Percentiles rank a stretch among this genome's conserved stretches.
Evolutionary conservation across 2,329 filamentous ascomycete genomes (phyloP).

Genomic region (Ophiognomonia clavigignenti-juglandacearum): DNA sequence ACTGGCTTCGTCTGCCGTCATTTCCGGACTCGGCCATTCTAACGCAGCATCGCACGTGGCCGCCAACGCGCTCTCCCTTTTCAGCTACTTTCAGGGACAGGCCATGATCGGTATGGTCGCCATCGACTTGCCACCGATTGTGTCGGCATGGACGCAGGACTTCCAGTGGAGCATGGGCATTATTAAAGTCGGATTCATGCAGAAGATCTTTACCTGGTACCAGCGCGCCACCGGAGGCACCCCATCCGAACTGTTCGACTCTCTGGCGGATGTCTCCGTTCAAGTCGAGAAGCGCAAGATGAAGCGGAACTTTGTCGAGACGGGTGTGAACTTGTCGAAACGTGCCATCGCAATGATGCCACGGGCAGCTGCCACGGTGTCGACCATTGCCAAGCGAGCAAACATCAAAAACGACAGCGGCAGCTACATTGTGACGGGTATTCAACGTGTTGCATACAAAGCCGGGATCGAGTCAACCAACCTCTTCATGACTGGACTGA

Average conservation of each 20-base stretch:
- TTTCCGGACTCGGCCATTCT: constrained; percentile 84
- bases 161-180: constrained; percentile 99
- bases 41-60: constrained; percentile 94
- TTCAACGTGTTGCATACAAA: constrained; percentile 83
- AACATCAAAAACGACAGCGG: constrained; percentile 51
- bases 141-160: constrained; percentile 91
- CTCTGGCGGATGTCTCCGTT: constrained; percentile 71
- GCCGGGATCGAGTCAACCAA: constrained; percentile 84
- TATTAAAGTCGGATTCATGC: constrained; percentile 81
- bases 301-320: constrained; percentile 22
- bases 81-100: constrained; percentile 91
- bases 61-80: constrained; percentile 88
- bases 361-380: constrained; percentile 29
- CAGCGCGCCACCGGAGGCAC: constrained; percentile 87
- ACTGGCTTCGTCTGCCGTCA: constrained; percentile 78
- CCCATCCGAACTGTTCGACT: constrained; percentile 72
- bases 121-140: constrained; percentile 79
- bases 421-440: constrained; percentile 67
- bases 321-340: constrained; percentile 42
- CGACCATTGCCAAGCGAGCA: constrained; percentile 45
- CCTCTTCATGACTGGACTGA: constrained; percentile 85
- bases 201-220: constrained; percentile 90
- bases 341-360: constrained; percentile 51
- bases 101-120: constrained; percentile 84
- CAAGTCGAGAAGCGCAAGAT: constrained; percentile 64